Evolutionary conservation across 1,284 basidiomycete species (phyloP), one percentile per base, ranked within the genome.

Genomic region (Caloboletus inedulis): DNA sequence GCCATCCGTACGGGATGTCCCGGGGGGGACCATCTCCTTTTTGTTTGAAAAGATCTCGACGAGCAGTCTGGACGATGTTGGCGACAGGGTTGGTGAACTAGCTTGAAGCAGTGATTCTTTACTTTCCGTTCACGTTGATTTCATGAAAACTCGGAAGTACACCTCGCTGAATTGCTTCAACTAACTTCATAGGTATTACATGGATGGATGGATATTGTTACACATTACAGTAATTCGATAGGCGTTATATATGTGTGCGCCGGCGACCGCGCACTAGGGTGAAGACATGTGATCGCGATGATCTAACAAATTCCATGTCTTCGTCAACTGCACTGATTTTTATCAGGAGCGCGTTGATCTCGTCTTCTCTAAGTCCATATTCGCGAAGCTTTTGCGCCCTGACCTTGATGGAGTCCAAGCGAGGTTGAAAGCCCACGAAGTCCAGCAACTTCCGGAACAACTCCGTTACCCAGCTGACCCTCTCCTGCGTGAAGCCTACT

Each of bases 21-120:
- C 84, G 1, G 84, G 83, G 5, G 87, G 87, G 1, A 81, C 82
- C 1, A 66, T 90, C 16, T 85, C 84, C 9, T 90, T 86, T 61
- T 60, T 90, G 9, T 90, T 90, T 58, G 84, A 88, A 64, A 84
- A 75, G 60, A 74, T 71, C 21, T 75, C 69, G 21, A 58, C 74
- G 8, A 53, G 49, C 3, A 53, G 27, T 25, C 27, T 57, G 30
- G 55, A 56, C 19, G 31, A 52, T 9, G 48, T 13, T 23, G 53
- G 36, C 4, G 43, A 56, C 27, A 21, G 2, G 18, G 23, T 36
- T 27, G 42, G 46, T 23, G 31, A 44, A 41, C 18, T 29, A 33
- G 25, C 19, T 18, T 61, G 47, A 68, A 29, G 19, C 7, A 2
- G 21, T n/a, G 19, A 29, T 29, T 23, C 43, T 29, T 31, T 30